These are phyloP conservation scores for Cornus controversa DNA, from an alignment of 148 eudicot species.

Conservation along the genomic window DNA sequence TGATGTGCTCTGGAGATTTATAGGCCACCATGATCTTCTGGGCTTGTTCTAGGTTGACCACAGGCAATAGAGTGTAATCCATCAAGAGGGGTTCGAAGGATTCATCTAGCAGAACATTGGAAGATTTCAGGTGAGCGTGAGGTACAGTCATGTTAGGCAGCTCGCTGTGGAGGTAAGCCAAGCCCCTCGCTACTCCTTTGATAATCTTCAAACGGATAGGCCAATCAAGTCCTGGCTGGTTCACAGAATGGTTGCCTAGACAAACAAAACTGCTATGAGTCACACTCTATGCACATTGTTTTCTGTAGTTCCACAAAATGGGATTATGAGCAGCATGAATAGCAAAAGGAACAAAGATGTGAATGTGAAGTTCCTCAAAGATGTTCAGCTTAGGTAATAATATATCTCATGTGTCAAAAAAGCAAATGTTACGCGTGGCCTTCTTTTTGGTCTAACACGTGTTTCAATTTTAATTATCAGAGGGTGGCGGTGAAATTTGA, in stretches of 20 bases:
- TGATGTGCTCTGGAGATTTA: constrained; percentile 66
- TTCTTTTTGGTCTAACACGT: too few relatives aligned
- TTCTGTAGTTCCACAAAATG: too few relatives aligned
- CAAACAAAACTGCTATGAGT: background rate
- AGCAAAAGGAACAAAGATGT: too few relatives aligned
- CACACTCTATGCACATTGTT: background rate
- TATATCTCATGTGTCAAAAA: too few relatives aligned
- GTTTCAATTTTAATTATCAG: too few relatives aligned
- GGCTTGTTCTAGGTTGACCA: constrained; percentile 56
- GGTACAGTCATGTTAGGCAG: constrained; percentile 51
- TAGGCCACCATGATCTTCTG: constrained; percentile 54
- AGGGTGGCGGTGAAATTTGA: too few relatives aligned
- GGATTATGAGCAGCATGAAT: background rate
- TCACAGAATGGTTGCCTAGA: constrained; percentile 34
- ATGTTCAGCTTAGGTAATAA: too few relatives aligned
- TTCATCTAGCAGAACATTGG: constrained; percentile 62
- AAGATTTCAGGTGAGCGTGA: constrained; percentile 79
- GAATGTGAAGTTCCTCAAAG: too few relatives aligned
- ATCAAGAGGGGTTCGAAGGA: constrained; percentile 56
- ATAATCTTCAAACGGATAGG: constrained; percentile 55
- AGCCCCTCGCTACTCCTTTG: constrained; percentile 67
- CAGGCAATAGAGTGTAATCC: constrained; percentile 62
- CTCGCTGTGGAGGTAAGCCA: constrained; percentile 58
- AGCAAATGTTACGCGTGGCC: too few relatives aligned
- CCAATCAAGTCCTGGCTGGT: constrained; percentile 52